Percentiles rank a stretch among this genome's conserved stretches.
These are phyloP conservation scores for Mucor circinelloides DNA, from an alignment of 371 early-diverging fungal genomes.

Conservation along the genomic window DNA sequence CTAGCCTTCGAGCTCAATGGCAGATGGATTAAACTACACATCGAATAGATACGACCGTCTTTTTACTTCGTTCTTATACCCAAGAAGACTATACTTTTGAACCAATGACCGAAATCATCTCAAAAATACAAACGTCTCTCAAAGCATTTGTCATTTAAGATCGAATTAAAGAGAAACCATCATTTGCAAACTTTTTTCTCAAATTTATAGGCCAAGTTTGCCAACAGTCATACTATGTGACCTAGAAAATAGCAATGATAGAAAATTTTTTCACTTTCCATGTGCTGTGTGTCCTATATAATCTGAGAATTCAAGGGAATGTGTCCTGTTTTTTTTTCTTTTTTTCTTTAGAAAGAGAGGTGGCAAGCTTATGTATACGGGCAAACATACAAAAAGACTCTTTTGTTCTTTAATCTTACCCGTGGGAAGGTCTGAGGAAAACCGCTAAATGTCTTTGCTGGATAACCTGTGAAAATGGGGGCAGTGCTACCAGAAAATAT, in stretches of 20 bases:
- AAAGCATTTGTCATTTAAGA: slow-evolving; percentile 24
- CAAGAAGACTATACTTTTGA: slow-evolving; percentile 15
- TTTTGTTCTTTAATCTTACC: slow-evolving; percentile 37
- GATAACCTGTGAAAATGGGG: slow-evolving; percentile 45
- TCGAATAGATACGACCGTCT: slow-evolving; percentile 40
- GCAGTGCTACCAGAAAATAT: slow-evolving; percentile 48
- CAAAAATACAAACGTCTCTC: slow-evolving; percentile 12
- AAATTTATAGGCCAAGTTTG: slow-evolving; percentile 1
- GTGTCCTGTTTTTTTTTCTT: slow-evolving; percentile 17
- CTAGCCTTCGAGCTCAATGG: slow-evolving; percentile 37
- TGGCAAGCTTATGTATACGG: slow-evolving; percentile 55
- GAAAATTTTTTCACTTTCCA: slow-evolving; percentile 13
- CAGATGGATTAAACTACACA: slow-evolving; percentile 35
- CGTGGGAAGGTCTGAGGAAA: slow-evolving; percentile 62
- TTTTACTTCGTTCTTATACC: slow-evolving; percentile 14
- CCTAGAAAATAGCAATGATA: background rate
- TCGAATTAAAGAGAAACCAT: slow-evolving; percentile 29
- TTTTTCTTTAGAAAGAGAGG: slow-evolving; percentile 26
- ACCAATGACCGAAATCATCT: background rate
- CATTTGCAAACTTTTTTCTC: slow-evolving; percentile 11
- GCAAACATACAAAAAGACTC: slow-evolving; percentile 51
- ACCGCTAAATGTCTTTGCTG: slow-evolving; percentile 50
- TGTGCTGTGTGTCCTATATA: background rate
- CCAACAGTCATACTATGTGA: slow-evolving; percentile 1
- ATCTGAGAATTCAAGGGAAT: background rate